Percentiles rank a stretch among this genome's conserved stretches.
phyloP scores from a whole-genome alignment of 108 stramenopile species.

The Poteriospumella lacustris region DNA sequence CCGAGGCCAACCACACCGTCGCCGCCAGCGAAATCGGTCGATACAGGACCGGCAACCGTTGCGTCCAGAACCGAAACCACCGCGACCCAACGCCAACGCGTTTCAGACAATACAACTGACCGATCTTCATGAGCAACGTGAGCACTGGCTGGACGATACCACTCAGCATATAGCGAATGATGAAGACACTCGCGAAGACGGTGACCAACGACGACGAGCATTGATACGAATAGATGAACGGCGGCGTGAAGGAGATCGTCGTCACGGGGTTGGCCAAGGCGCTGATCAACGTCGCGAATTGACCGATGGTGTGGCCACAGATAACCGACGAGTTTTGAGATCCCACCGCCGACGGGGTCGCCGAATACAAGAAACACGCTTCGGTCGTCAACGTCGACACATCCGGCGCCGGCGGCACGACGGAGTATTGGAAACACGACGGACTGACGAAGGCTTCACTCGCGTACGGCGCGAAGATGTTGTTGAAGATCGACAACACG shows the following conservation, averaged over 20 bases:
- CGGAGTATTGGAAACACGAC: neutral
- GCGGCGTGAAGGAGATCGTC: constrained; percentile 8
- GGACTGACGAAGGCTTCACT: neutral
- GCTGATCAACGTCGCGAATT: too few relatives aligned
- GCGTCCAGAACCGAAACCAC: neutral
- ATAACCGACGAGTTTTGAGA: neutral
- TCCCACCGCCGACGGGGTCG: neutral
- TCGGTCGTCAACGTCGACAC: neutral
- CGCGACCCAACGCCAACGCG: neutral
- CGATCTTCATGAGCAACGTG: neutral
- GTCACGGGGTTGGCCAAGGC: neutral
- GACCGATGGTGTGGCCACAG: too few relatives aligned
- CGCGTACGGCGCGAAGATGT: neutral
- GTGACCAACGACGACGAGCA: neutral
- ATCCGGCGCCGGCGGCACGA: neutral
- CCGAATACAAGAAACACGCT: neutral
- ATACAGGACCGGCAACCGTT: neutral
- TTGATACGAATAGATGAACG: constrained; percentile 24
- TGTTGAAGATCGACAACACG: neutral
- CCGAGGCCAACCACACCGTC: too few relatives aligned
- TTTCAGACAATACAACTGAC: neutral
- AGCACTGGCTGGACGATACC: neutral
- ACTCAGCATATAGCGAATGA: neutral
- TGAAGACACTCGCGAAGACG: neutral
- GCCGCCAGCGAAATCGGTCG: too few relatives aligned